Evolutionary conservation across 176 grass and related monocot genomes (phyloP).

Genomic region (Oryza australiensis): DNA sequence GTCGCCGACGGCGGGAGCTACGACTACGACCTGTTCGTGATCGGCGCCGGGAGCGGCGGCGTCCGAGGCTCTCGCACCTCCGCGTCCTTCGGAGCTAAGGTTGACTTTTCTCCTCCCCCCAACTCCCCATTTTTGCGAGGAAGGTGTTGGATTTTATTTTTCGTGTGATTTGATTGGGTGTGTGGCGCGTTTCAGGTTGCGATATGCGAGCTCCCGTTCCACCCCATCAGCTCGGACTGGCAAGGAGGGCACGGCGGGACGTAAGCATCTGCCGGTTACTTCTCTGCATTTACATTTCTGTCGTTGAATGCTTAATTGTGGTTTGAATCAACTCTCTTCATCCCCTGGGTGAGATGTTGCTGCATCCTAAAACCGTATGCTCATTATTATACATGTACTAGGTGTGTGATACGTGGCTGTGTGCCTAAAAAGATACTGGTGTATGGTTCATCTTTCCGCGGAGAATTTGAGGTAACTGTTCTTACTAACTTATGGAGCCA

Average conservation of each 20-base stretch:
- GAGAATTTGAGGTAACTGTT: slow-evolving; percentile 77
- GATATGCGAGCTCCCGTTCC: slow-evolving; percentile 94
- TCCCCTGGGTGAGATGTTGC: not conserved
- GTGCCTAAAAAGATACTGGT: slow-evolving; percentile 98
- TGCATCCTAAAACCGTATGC: not conserved
- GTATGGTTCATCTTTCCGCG: slow-evolving; percentile 74
- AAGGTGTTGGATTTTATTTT: not conserved
- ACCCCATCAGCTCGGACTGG: slow-evolving; percentile 88
- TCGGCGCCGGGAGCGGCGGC: slow-evolving; percentile 92
- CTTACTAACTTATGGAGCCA: not conserved
- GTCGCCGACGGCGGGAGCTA: slow-evolving; percentile 36
- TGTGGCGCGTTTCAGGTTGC: slow-evolving; percentile 57
- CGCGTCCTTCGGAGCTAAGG: slow-evolving; percentile 84
- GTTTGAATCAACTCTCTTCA: not conserved
- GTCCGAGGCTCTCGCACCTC: slow-evolving; percentile 82
- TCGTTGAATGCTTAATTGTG: not conserved
- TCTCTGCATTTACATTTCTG: not conserved
- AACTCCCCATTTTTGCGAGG: not conserved
- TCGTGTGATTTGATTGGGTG: not conserved
- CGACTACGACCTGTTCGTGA: slow-evolving; percentile 92
- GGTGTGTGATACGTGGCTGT: slow-evolving; percentile 95
- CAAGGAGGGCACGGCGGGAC: slow-evolving; percentile 85
- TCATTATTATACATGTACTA: slow-evolving; percentile 29
- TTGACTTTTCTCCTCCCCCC: not conserved
- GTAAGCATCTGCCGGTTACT: slow-evolving; percentile 41